Conservation (phyloP, 139 green algal genomes). For the Chlorella sp. region DNA sequence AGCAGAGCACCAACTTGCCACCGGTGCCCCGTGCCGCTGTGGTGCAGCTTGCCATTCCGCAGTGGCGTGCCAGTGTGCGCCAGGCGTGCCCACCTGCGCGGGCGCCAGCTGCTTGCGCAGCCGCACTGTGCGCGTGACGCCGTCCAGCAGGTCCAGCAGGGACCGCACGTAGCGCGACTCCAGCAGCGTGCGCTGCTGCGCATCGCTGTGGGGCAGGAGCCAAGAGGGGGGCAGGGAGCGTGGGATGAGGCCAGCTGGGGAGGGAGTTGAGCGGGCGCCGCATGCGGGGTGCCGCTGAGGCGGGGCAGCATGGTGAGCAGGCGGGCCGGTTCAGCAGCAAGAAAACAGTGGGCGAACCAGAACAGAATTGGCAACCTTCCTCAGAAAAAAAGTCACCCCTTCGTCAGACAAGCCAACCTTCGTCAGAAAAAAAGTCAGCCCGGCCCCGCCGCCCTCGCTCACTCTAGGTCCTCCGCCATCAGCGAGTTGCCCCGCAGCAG, state of each 20-base stretch:
- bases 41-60: too few relatives aligned
- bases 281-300: too few relatives aligned
- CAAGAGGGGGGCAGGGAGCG: background rate
- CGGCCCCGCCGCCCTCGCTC: background rate
- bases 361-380: too few relatives aligned
- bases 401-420: too few relatives aligned
- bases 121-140: background rate
- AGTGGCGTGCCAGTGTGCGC: too few relatives aligned
- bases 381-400: too few relatives aligned
- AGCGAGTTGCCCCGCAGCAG: background rate
- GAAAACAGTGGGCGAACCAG: too few relatives aligned
- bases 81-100: background rate
- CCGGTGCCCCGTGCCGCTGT: too few relatives aligned
- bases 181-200: constrained; percentile 7
- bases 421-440: too few relatives aligned
- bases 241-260: background rate
- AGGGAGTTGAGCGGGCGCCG: background rate
- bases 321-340: too few relatives aligned
- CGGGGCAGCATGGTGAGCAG: too few relatives aligned
- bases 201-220: background rate
- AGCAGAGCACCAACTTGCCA: too few relatives aligned
- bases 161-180: background rate
- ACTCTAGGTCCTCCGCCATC: background rate
- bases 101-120: background rate
- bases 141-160: background rate